Base-by-base conservation (phyloP, 2,329 filamentous ascomycete species). In the Calycina herbarum region DNA sequence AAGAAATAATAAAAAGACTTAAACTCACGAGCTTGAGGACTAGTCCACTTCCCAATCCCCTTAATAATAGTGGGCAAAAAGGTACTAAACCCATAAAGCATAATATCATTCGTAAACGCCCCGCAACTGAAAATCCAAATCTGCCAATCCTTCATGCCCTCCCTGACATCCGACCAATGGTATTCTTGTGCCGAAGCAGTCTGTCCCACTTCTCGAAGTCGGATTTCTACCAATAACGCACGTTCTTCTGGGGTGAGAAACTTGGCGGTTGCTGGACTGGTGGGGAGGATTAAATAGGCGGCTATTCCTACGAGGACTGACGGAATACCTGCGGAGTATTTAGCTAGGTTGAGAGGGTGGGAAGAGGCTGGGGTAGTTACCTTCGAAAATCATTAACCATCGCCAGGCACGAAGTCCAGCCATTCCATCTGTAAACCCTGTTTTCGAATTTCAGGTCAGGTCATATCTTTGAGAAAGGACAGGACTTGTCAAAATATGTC, bases 41-140 rank as follows among this genome's bases (percentile, higher is more conserved):
- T 79, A 0, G 81, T 79, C 77, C 86, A 89, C 2, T 74, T 75
- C 2, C 87, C 86, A 66, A 91, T 83, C 0, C 82, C 83, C 62
- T 82, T 78, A 73, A 91, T 90, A 67, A 92, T 91, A 1, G 86
- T 90, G 0, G 89, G 89, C 42, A 91, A 77, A 73, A 91, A 91
- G 0, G 86, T 89, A 63, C 82, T 84, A 74, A 86, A 90, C 1
- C 87, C 87, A 74, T 91, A 91, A 0, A 91, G 80, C 81, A 90
- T 88, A 1, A 84, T 87, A 68, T 89, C 86, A 24, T 81, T 79
- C 5, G 86, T 85, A 69, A 90, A 90, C 66, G 87, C 83, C 1
- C 80, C 85, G 42, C 85, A 77, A 67, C 80, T 84, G 69, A 89
- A 89, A 0, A 81, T 79, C 79, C 84, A 89, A 17, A 88, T 82